Evolutionary conservation across 2,329 filamentous ascomycete genomes (phyloP).

Genomic region (Daldinia eschscholtzii): DNA sequence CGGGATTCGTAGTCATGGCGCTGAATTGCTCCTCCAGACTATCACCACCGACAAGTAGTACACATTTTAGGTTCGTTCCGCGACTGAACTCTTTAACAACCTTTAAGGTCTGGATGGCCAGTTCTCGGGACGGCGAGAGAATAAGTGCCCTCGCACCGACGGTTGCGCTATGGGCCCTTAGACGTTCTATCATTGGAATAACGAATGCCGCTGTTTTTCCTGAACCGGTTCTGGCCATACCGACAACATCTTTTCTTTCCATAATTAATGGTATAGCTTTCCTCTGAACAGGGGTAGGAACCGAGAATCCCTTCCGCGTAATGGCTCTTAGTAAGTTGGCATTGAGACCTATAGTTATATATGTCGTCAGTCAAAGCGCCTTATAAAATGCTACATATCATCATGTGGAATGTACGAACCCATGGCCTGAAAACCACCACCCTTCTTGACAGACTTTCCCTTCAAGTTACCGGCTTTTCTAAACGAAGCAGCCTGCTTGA

Average conservation of each 20-base stretch:
- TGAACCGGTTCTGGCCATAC: constrained; percentile 98
- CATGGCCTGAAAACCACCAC: constrained; percentile 97
- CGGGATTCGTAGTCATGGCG: constrained; percentile 92
- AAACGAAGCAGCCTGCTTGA: constrained; percentile 87
- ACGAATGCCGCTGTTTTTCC: constrained; percentile 99
- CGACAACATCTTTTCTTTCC: constrained; percentile 94
- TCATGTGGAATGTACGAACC: constrained; percentile 59
- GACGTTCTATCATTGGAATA: constrained; percentile 95
- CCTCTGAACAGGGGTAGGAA: constrained; percentile 96
- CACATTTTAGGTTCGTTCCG: constrained; percentile 86
- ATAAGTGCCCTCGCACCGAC: constrained; percentile 90
- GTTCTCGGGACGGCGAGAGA: constrained; percentile 90
- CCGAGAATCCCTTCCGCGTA: constrained; percentile 90
- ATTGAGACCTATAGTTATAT: constrained; percentile 72
- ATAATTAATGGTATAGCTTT: constrained; percentile 95
- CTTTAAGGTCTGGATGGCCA: constrained; percentile 94
- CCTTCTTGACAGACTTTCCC: constrained; percentile 90
- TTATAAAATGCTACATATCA: background rate
- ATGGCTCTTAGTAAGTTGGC: constrained; percentile 89
- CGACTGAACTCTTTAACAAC: constrained; percentile 94
- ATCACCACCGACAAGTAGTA: constrained; percentile 93
- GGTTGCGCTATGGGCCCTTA: constrained; percentile 87
- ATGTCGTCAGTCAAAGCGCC: constrained; percentile 3
- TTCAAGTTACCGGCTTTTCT: constrained; percentile 86
- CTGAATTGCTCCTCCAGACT: constrained; percentile 95